Evolutionary conservation across 768 basidiomycete genomes (phyloP).

Genomic region (Amanita polypyramis): DNA sequence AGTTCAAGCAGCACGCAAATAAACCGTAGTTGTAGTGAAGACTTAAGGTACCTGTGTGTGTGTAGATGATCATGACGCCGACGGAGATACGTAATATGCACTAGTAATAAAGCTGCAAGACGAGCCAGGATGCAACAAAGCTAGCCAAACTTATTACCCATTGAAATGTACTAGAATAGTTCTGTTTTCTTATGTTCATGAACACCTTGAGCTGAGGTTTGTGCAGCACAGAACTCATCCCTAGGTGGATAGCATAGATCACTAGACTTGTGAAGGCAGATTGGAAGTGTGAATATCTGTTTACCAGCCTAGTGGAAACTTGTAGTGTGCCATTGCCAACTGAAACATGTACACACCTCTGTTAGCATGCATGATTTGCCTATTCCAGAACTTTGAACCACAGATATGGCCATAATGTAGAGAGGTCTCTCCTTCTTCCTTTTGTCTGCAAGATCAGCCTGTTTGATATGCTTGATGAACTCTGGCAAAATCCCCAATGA

Average conservation of each 20-base stretch:
- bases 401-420: constrained; percentile 10
- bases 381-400: constrained; percentile 14
- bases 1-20: too few relatives aligned
- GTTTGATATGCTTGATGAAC: not conserved
- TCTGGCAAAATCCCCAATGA: not conserved
- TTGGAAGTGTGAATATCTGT: constrained; percentile 9
- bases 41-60: too few relatives aligned
- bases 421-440: not conserved
- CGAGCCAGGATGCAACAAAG: too few relatives aligned
- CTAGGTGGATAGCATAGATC: not conserved
- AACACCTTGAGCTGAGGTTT: too few relatives aligned
- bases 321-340: not conserved
- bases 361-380: constrained; percentile 14
- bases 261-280: constrained; percentile 7
- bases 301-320: not conserved
- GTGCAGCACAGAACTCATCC: too few relatives aligned
- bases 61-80: too few relatives aligned
- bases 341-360: constrained; percentile 7
- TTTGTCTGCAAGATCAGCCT: not conserved
- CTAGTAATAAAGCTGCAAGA: too few relatives aligned
- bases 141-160: too few relatives aligned
- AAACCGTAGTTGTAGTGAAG: too few relatives aligned
- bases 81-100: too few relatives aligned
- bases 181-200: too few relatives aligned
- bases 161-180: too few relatives aligned